phyloP scores from a whole-genome alignment of 129 eudicot species.

The Artemisia argyi region DNA sequence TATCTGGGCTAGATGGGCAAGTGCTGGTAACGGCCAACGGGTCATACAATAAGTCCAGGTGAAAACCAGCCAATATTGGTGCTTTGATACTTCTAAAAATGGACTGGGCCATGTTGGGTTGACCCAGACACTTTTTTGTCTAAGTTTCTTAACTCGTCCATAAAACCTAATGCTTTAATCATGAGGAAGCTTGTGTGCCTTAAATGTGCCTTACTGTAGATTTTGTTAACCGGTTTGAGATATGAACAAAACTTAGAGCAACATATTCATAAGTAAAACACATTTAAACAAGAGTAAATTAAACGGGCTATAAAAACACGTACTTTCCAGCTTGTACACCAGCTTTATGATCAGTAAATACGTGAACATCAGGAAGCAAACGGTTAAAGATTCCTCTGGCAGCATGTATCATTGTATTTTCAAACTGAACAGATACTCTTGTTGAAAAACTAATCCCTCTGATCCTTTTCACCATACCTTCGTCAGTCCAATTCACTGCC shows the following conservation, averaged over 20 bases:
- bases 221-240: background rate
- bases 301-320: slow-evolving; percentile 19
- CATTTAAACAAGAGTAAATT: background rate
- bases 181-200: background rate
- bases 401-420: slow-evolving; percentile 82
- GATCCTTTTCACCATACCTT: slow-evolving; percentile 92
- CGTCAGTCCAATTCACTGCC: slow-evolving; percentile 90
- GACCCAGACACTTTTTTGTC: background rate
- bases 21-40: background rate
- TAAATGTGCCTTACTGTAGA: no score
- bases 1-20: background rate
- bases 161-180: background rate
- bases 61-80: background rate
- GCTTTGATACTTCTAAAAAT: background rate
- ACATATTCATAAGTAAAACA: background rate
- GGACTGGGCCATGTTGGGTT: background rate
- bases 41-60: background rate
- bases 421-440: slow-evolving; percentile 91
- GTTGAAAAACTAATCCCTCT: slow-evolving; percentile 85
- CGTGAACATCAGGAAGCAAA: slow-evolving; percentile 86
- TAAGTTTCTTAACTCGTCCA: background rate
- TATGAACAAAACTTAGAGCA: background rate
- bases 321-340: slow-evolving; percentile 93
- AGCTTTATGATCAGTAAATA: slow-evolving; percentile 86
- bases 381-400: slow-evolving; percentile 91